Evolutionary conservation across 768 basidiomycete species (phyloP).

Genomic region (Xerocomus brunneocitrinus): DNA sequence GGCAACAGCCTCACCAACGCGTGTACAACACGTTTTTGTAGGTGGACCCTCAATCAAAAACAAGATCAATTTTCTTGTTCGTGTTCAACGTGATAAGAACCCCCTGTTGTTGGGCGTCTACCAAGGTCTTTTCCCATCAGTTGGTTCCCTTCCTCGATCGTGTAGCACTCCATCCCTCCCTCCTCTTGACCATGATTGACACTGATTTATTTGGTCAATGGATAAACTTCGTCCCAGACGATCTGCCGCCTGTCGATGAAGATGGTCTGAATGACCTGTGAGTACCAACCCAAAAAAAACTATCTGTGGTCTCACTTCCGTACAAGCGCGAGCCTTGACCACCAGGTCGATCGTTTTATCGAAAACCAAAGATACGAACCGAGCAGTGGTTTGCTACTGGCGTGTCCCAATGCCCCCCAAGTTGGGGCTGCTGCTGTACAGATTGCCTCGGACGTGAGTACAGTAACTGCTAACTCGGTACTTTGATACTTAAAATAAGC

Average conservation of each 20-base stretch:
- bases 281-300: slow-evolving; percentile 4
- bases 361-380: background rate
- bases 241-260: slow-evolving; percentile 25
- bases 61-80: slow-evolving; percentile 21
- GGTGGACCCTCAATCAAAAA: slow-evolving; percentile 34
- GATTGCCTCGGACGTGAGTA: slow-evolving; percentile 9
- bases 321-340: slow-evolving; percentile 2
- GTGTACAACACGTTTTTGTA: slow-evolving; percentile 34
- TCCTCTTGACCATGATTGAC: slow-evolving; percentile 9
- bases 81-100: slow-evolving; percentile 27
- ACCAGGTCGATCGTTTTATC: background rate
- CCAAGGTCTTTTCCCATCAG: slow-evolving; percentile 1
- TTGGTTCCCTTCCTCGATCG: background rate
- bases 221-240: slow-evolving; percentile 13
- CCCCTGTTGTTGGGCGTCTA: slow-evolving; percentile 14
- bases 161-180: background rate
- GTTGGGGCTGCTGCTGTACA: background rate
- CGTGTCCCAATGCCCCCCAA: background rate
- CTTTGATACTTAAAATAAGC: background rate
- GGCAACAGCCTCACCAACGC: slow-evolving; percentile 32
- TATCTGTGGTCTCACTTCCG: slow-evolving; percentile 7
- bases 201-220: slow-evolving; percentile 12
- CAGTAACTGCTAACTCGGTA: background rate
- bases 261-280: slow-evolving; percentile 21
- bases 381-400: slow-evolving; percentile 13